Percentiles rank a stretch among this genome's conserved stretches.
Evolutionary conservation across 1,284 basidiomycete species (phyloP).

Genomic region (Naganishia sp.): DNA sequence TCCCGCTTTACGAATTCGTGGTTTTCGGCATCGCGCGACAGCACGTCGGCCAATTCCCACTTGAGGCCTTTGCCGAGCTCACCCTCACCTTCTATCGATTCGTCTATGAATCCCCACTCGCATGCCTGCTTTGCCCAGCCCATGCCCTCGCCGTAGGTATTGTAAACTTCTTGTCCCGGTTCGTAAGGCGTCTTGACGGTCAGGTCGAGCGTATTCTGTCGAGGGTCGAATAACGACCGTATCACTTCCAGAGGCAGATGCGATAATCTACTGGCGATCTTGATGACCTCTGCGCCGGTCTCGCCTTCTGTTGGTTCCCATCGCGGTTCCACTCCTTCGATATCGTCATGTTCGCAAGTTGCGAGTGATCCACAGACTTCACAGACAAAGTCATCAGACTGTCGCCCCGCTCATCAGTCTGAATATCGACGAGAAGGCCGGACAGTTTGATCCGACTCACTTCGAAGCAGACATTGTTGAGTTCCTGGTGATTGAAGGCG

Average conservation of each 20-base stretch:
- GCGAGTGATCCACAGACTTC: conserved; percentile 71
- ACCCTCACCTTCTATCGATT: conserved; percentile 14
- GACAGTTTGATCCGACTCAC: conserved; percentile 52
- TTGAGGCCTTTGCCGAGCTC: conserved; percentile 40
- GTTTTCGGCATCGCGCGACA: conserved; percentile 31
- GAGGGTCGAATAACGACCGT: conserved; percentile 19
- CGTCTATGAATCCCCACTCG: conserved; percentile 69
- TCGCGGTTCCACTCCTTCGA: neutral
- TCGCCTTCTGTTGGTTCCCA: neutral
- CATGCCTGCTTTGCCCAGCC: conserved; percentile 68
- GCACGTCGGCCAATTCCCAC: conserved; percentile 40
- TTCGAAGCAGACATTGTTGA: conserved; percentile 75
- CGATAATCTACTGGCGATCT: conserved; percentile 36
- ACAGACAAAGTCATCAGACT: conserved; percentile 84
- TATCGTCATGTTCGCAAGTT: conserved; percentile 70
- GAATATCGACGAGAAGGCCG: conserved; percentile 38
- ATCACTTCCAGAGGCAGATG: conserved; percentile 38
- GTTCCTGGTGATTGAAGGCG: conserved; percentile 78
- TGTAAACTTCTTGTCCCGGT: conserved; percentile 70
- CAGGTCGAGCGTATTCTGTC: conserved; percentile 29
- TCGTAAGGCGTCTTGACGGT: conserved; percentile 47
- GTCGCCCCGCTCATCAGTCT: conserved; percentile 1
- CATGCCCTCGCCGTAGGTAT: conserved; percentile 76
- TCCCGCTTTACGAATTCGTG: conserved; percentile 20
- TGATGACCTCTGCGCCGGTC: conserved; percentile 2